Conservation (phyloP, 768 basidiomycete genomes). For the Suillus alpinus region DNA sequence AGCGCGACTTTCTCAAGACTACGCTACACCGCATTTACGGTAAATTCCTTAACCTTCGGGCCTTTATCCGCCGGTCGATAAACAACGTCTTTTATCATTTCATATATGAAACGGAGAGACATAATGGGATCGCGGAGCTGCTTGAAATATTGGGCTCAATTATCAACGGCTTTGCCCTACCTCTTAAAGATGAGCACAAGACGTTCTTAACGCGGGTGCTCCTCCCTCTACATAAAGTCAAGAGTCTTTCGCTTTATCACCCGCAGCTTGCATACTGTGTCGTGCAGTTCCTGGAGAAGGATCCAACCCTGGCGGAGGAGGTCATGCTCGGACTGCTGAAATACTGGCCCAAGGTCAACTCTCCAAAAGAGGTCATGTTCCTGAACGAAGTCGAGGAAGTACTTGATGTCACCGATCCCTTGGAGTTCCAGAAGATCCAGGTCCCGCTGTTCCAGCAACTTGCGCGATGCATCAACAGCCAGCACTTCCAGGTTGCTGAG, state of each 20-base stretch:
- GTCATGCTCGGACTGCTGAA: slow-evolving; percentile 95
- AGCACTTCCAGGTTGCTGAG: slow-evolving; percentile 99
- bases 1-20: slow-evolving; percentile 99
- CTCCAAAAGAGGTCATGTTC: slow-evolving; percentile 99
- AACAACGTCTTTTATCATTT: slow-evolving; percentile 99
- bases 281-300: slow-evolving; percentile 98
- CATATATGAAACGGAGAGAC: slow-evolving; percentile 96
- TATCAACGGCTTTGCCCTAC: slow-evolving; percentile 98
- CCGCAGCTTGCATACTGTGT: slow-evolving; percentile 99
- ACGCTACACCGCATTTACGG: slow-evolving; percentile 99
- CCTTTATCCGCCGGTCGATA: slow-evolving; percentile 98
- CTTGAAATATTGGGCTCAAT: slow-evolving; percentile 98
- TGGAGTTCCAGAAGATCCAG: slow-evolving; percentile 96
- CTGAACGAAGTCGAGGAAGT: slow-evolving; percentile 99
- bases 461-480: slow-evolving; percentile 95
- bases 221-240: slow-evolving; percentile 96
- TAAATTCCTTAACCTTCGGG: slow-evolving; percentile 97
- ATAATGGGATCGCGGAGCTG: slow-evolving; percentile 98
- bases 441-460: slow-evolving; percentile 90
- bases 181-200: slow-evolving; percentile 99
- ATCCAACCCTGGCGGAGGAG: slow-evolving; percentile 86
- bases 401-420: slow-evolving; percentile 94
- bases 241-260: slow-evolving; percentile 95
- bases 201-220: slow-evolving; percentile 92
- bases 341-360: slow-evolving; percentile 99